Conservation (phyloP, 768 basidiomycete genomes). For the Boletus edulis region DNA sequence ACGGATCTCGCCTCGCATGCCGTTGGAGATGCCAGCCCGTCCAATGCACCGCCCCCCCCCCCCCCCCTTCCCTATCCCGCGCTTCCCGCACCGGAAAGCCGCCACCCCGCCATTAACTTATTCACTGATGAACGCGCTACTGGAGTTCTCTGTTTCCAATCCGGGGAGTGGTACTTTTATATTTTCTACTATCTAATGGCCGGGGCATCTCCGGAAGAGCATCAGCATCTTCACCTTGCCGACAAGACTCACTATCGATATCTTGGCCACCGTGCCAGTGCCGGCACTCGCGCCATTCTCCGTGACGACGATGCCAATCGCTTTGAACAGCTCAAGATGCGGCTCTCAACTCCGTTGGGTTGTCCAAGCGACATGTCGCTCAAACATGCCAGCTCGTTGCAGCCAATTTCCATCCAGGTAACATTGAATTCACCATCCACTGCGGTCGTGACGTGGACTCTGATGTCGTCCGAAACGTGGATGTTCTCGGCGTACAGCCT, state of each 20-base stretch:
- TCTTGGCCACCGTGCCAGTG: slow-evolving; percentile 65
- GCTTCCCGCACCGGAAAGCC: slow-evolving; percentile 38
- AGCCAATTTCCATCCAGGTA: slow-evolving; percentile 94
- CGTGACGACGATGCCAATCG: slow-evolving; percentile 81
- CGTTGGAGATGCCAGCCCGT: slow-evolving; percentile 46
- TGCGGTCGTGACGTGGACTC: slow-evolving; percentile 85
- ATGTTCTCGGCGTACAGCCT: slow-evolving; percentile 76
- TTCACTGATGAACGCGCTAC: slow-evolving; percentile 71
- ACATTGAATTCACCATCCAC: slow-evolving; percentile 85
- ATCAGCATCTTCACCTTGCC: slow-evolving; percentile 79
- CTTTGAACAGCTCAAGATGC: slow-evolving; percentile 93
- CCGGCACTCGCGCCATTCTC: slow-evolving; percentile 42
- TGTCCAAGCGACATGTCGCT: slow-evolving; percentile 93
- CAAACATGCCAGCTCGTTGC: slow-evolving; percentile 95
- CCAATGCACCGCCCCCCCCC: slow-evolving; percentile 55
- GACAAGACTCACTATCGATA: slow-evolving; percentile 86
- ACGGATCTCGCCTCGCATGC: slow-evolving; percentile 63
- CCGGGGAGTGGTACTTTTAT: slow-evolving; percentile 97
- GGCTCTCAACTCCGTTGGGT: slow-evolving; percentile 88
- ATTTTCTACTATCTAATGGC: slow-evolving; percentile 97
- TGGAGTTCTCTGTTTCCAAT: slow-evolving; percentile 86
- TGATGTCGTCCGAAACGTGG: slow-evolving; percentile 85
- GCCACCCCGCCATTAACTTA: too few species aligned
- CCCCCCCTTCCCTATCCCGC: slow-evolving; percentile 75
- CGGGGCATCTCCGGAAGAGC: slow-evolving; percentile 85